A percentile compares a stretch with the other conserved stretches of the same genome.
These are phyloP conservation scores for Fusarium torreyae DNA, from an alignment of 2,329 filamentous ascomycete species.

Conservation along the genomic window DNA sequence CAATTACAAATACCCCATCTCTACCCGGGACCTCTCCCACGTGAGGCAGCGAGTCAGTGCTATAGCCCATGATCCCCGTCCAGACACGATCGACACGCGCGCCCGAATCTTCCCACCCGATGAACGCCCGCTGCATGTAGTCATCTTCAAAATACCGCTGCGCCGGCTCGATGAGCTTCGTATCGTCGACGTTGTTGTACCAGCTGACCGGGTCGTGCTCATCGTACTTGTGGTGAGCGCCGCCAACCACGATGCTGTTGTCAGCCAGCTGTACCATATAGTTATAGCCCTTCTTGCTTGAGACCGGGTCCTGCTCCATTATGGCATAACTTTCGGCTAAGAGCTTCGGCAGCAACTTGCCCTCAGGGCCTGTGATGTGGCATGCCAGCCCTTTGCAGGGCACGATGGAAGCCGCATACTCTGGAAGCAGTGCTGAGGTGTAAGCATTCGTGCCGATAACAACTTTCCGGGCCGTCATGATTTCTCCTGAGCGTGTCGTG, in stretches of 20 bases:
- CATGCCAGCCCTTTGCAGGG: conserved; percentile 1
- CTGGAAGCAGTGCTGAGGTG: not conserved
- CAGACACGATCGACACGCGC: not conserved
- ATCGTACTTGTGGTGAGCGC: conserved; percentile 8
- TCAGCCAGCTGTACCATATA: conserved; percentile 1
- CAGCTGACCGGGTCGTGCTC: conserved; percentile 1
- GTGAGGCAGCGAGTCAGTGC: conserved; percentile 1
- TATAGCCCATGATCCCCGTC: conserved; percentile 3
- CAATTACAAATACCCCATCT: not conserved
- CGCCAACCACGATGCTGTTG: not conserved
- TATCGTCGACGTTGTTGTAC: conserved; percentile 4
- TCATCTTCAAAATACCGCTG: not conserved
- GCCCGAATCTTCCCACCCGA: not conserved
- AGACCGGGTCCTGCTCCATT: not conserved
- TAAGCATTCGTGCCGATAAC: not conserved
- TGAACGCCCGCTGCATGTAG: conserved; percentile 1
- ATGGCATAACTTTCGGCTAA: not conserved
- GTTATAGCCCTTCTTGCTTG: not conserved
- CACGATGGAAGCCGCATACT: not conserved
- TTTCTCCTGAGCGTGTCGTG: not conserved
- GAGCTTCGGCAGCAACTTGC: not conserved
- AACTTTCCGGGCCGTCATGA: not conserved
- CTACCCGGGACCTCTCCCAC: not conserved
- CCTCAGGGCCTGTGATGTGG: not conserved
- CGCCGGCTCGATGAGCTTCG: not conserved